Base-by-base conservation (phyloP, 495 filamentous ascomycete species). In the Halenospora varia region DNA sequence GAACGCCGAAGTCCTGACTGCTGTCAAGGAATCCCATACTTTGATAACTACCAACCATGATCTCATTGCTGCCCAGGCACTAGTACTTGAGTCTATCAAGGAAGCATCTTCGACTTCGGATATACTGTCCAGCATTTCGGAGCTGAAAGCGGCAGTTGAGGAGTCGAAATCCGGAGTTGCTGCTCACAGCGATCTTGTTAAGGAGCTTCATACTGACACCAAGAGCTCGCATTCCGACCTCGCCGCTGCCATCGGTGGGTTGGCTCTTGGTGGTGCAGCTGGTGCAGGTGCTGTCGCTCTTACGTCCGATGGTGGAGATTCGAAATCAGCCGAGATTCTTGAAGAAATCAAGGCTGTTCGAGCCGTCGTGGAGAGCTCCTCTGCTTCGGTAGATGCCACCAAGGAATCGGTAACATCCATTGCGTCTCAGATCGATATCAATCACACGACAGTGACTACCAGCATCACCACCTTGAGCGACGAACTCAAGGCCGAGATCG, bases 401-500 rank as follows among this genome's bases (percentile, higher is more conserved):
- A 55, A 60, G 13, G 55, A 65, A 11, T 24, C 35, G 0, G 24
- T 62, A 8, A 56, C 48, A 17, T 35, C 24, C n/a, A 54, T 62
- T 17, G 44, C 26, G 23, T 46, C 55, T 25, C 59, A 65, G 23
- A 39, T 65, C 10, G 63, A 60, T 35, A 60, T 60, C 13, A 62
- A 65, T 19, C 51, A 60, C 24, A 62, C 63, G 1, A 62, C 59
- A 1, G 25, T 62, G 2, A 62, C 44, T n/a, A 60, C 63, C 2
- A 59, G 47, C 26, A 55, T 65, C n/a, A 53, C 52, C 1, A 55
- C 59, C 17, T 35, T 65, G 2, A 51, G 56, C 35, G 63, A 65
- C 17, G 60, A 65, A 19, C 17, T 65, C 15, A 65, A 60, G 20
- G 41, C 59, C n/a, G 63, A 65, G 25, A 60, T 62, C 17, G 59